These are phyloP conservation scores for Arthrobotrys megalospora DNA, from an alignment of 2,329 filamentous ascomycete species.

Conservation along the genomic window DNA sequence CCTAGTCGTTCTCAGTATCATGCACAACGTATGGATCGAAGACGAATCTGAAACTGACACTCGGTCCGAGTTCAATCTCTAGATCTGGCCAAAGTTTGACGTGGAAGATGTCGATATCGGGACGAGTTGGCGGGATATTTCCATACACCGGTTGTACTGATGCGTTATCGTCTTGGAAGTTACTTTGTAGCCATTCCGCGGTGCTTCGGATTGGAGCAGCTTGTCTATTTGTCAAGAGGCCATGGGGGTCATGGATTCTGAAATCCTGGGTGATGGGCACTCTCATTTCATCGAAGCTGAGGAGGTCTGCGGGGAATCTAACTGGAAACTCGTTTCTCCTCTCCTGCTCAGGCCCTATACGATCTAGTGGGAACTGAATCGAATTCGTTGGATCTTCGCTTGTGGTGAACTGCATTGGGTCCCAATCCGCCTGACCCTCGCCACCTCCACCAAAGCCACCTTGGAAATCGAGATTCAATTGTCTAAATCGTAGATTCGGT, in stretches of 20 bases:
- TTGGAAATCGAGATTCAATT: conserved; percentile 1
- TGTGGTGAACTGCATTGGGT: not conserved
- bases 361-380: not conserved
- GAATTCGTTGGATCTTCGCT: not conserved
- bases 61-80: not conserved
- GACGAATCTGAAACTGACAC: conserved; percentile 35
- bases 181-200: conserved; percentile 4
- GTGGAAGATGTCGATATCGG: not conserved
- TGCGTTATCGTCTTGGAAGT: not conserved
- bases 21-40: conserved; percentile 26
- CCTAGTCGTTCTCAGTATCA: too few species aligned
- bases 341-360: not conserved
- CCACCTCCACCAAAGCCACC: not conserved
- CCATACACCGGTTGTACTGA: not conserved
- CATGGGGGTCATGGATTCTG: conserved; percentile 21
- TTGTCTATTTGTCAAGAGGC: not conserved
- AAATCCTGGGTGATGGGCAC: conserved; percentile 1
- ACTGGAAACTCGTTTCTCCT: not conserved
- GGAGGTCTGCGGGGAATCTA: not conserved
- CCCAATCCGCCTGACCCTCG: conserved; percentile 9
- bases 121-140: not conserved
- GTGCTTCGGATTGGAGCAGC: not conserved
- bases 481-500: not conserved
- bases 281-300: conserved; percentile 1
- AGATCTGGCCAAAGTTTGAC: conserved; percentile 12